These are phyloP conservation scores for Citrullus amarus DNA, from an alignment of 306 rosid species.

Conservation along the genomic window DNA sequence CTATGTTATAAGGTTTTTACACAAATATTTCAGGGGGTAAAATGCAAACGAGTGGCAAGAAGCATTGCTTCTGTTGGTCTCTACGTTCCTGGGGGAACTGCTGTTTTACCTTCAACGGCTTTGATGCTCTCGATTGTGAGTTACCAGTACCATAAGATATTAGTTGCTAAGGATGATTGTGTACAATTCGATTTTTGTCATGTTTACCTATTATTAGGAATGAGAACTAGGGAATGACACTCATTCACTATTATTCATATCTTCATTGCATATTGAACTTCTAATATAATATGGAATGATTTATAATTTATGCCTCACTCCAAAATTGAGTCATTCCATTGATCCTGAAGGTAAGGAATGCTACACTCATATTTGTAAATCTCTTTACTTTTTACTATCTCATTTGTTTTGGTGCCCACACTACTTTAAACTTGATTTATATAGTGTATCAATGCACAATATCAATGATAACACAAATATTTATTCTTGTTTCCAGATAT, in stretches of 20 bases:
- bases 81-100: conserved; percentile 98
- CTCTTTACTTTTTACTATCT: neutral
- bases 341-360: neutral
- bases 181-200: neutral
- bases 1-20: conserved; percentile 2
- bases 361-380: neutral
- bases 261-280: neutral
- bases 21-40: conserved; percentile 62
- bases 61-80: conserved; percentile 93
- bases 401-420: neutral
- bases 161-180: neutral
- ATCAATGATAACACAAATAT: neutral
- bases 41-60: conserved; percentile 93
- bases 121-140: conserved; percentile 96
- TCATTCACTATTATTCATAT: neutral
- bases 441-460: neutral
- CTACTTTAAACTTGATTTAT: neutral
- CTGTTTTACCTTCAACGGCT: conserved; percentile 96
- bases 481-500: neutral
- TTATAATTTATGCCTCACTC: neutral
- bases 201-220: neutral
- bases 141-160: conserved; percentile 14
- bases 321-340: neutral
- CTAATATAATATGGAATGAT: neutral
- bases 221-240: neutral